Percentiles rank a stretch among this genome's conserved stretches.
These are phyloP conservation scores for Plasmodium coatneyi DNA, from an alignment of 169 alveolate species.

Conservation along the genomic window DNA sequence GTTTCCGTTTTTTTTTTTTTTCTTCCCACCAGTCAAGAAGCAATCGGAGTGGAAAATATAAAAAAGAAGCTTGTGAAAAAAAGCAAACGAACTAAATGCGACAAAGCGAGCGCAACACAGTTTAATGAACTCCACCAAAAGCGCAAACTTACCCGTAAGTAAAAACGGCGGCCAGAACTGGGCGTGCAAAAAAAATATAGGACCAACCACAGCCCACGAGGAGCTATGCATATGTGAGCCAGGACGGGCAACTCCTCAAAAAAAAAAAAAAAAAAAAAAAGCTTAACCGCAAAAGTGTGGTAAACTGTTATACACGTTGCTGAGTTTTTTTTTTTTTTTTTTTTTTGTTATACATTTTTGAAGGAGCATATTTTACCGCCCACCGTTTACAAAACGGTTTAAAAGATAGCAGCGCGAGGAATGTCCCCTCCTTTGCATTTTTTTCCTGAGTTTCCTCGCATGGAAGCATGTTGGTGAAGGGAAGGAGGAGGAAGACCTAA, in stretches of 20 bases:
- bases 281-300: background rate
- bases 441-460: background rate
- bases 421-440: background rate
- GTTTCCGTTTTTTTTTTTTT: no score
- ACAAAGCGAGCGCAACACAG: background rate
- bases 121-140: background rate
- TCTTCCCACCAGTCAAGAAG: background rate
- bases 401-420: background rate
- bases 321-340: background rate
- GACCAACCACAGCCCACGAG: background rate
- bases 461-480: background rate
- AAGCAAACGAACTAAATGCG: background rate
- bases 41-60: background rate
- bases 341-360: background rate
- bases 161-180: background rate
- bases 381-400: background rate
- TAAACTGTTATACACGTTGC: background rate
- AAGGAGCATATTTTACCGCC: background rate
- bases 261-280: no score
- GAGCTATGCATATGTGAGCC: background rate
- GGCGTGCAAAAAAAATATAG: background rate
- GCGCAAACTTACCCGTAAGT: no score
- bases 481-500: background rate
- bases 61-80: background rate
- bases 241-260: background rate